These are phyloP conservation scores for Phyllosticta citribraziliensis DNA, from an alignment of 2,329 filamentous ascomycete species.

Conservation along the genomic window DNA sequence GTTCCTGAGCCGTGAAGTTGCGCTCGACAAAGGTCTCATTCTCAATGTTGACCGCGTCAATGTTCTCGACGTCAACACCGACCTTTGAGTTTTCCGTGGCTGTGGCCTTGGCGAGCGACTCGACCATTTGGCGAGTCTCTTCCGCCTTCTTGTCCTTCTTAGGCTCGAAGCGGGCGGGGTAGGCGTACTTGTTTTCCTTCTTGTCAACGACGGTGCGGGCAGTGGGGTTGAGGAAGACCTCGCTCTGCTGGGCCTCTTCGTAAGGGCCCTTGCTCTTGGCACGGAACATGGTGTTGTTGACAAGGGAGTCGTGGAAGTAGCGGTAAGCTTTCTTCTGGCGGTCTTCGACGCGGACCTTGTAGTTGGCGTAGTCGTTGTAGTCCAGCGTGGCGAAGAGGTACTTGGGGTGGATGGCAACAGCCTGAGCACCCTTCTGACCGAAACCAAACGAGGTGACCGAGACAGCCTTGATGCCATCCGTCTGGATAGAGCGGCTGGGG, in stretches of 20 bases:
- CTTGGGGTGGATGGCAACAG: conserved; percentile 91
- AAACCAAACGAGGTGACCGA: conserved; percentile 98
- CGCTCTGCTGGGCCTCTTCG: conserved; percentile 72
- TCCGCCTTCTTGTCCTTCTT: conserved; percentile 48
- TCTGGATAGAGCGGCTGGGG: conserved; percentile 89
- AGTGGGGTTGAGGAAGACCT: conserved; percentile 88
- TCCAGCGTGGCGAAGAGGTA: conserved; percentile 95
- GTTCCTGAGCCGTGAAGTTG: conserved; percentile 83
- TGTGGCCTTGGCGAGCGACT: conserved; percentile 62
- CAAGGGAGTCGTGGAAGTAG: conserved; percentile 95
- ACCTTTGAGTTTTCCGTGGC: conserved; percentile 58
- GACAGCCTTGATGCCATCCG: conserved; percentile 96
- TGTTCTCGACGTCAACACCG: conserved; percentile 87
- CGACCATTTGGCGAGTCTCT: conserved; percentile 65
- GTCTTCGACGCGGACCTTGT: conserved; percentile 79
- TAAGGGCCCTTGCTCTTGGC: conserved; percentile 91
- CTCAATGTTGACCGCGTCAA: conserved; percentile 77
- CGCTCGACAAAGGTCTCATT: conserved; percentile 91
- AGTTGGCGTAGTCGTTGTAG: conserved; percentile 67
- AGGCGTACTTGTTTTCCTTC: conserved; percentile 73
- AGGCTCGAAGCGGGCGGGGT: conserved; percentile 42
- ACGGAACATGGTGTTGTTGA: conserved; percentile 96
- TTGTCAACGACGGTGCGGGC: conserved; percentile 78
- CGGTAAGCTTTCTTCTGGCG: conserved; percentile 98
- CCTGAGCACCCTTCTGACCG: conserved; percentile 96